Percentiles rank a stretch among this genome's conserved stretches.
These are phyloP conservation scores for Capsicum baccatum DNA, from an alignment of 257 asterid genomes.

Conservation along the genomic window DNA sequence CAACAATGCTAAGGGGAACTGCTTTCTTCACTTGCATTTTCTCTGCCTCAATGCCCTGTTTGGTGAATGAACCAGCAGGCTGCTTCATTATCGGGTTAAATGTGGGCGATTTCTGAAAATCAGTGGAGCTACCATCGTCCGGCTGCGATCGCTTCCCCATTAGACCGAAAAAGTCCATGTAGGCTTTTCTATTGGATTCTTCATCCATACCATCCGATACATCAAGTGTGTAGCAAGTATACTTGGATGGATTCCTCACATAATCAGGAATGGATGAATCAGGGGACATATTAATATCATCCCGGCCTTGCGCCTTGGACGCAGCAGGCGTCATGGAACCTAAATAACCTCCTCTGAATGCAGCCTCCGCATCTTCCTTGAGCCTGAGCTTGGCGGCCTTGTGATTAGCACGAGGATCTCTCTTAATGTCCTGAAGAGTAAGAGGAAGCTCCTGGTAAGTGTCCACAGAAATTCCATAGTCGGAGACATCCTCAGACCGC, in stretches of 20 bases:
- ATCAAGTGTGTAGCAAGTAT: constrained; percentile 66
- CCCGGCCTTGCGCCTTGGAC: not conserved
- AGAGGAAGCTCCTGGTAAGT: constrained; percentile 59
- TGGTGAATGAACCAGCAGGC: constrained; percentile 19
- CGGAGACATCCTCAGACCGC: constrained; percentile 45
- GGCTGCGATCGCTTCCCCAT: constrained; percentile 46
- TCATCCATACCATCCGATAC: constrained; percentile 65
- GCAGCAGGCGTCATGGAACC: not conserved
- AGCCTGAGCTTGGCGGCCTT: constrained; percentile 76
- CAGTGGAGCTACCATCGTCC: constrained; percentile 37
- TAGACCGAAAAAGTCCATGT: constrained; percentile 51
- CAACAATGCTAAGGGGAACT: constrained; percentile 51
- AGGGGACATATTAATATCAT: constrained; percentile 33
- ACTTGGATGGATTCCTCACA: constrained; percentile 78
- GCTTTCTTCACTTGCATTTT: constrained; percentile 40
- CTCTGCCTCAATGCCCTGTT: constrained; percentile 38
- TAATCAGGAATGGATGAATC: constrained; percentile 63
- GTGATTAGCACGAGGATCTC: constrained; percentile 88
- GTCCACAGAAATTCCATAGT: constrained; percentile 46
- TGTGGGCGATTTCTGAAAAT: constrained; percentile 50
- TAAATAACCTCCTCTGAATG: constrained; percentile 50
- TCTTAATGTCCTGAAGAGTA: constrained; percentile 43
- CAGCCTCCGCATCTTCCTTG: constrained; percentile 77
- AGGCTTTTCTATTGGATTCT: constrained; percentile 64
- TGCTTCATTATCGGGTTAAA: constrained; percentile 65